These are phyloP conservation scores for Kwoniella sp. DNA, from an alignment of 768 basidiomycete species.

Conservation along the genomic window DNA sequence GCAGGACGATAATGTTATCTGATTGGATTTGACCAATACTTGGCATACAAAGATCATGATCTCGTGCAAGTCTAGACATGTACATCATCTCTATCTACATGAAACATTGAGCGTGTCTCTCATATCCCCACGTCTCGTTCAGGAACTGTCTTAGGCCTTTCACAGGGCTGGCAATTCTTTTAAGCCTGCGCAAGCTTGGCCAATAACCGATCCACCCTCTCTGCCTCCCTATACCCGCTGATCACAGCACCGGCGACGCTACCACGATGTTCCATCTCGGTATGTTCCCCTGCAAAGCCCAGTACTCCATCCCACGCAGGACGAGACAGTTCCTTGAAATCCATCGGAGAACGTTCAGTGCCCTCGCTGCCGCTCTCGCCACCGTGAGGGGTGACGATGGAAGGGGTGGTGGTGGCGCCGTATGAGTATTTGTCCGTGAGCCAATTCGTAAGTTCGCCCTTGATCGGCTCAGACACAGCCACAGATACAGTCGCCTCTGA, in stretches of 20 bases:
- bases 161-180: too few species aligned
- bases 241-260: constrained; percentile 56
- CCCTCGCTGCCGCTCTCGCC: neutral
- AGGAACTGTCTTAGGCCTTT: too few species aligned
- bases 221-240: constrained; percentile 57
- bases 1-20: too few species aligned
- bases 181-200: constrained; percentile 21
- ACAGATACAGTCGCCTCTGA: neutral
- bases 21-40: too few species aligned
- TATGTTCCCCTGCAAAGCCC: constrained; percentile 60
- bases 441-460: constrained; percentile 54
- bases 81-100: too few species aligned
- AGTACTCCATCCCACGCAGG: constrained; percentile 54
- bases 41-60: too few species aligned
- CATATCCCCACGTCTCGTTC: too few species aligned
- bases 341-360: constrained; percentile 52
- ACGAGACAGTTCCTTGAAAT: constrained; percentile 56
- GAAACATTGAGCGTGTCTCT: too few species aligned
- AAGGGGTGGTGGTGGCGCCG: constrained; percentile 57
- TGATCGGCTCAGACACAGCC: constrained; percentile 25
- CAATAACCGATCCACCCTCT: constrained; percentile 50
- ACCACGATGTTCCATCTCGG: constrained; percentile 58
- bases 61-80: too few species aligned
- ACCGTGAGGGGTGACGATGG: constrained; percentile 33
- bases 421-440: constrained; percentile 51